A percentile compares a stretch with the other conserved stretches of the same genome.
These are phyloP conservation scores for Neofusicoccum sp. DNA, from an alignment of 2,329 filamentous ascomycete genomes.

Conservation along the genomic window DNA sequence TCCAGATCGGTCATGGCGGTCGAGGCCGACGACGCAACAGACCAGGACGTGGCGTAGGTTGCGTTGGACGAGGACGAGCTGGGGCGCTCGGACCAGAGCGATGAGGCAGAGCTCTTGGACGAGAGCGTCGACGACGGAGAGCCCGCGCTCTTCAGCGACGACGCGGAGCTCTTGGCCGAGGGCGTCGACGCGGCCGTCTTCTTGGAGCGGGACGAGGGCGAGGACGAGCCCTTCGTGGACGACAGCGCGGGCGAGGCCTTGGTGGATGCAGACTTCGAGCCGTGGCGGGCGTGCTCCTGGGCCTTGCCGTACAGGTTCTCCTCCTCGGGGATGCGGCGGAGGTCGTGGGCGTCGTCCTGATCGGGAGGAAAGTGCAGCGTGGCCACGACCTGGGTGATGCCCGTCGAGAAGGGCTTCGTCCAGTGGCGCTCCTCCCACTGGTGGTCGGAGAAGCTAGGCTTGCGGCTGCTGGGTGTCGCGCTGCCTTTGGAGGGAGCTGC, in stretches of 20 bases:
- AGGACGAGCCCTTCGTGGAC: background rate
- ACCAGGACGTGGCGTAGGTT: conserved; percentile 11
- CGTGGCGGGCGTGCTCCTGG: background rate
- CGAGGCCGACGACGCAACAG: conserved; percentile 5
- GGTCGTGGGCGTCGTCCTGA: background rate
- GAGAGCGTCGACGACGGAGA: background rate
- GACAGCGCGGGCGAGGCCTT: background rate
- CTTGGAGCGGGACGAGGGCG: background rate
- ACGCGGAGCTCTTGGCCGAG: conserved; percentile 7
- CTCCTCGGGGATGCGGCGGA: conserved; percentile 6
- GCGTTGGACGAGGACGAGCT: conserved; percentile 11
- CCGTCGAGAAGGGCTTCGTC: conserved; percentile 6
- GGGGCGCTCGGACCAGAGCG: conserved; percentile 13
- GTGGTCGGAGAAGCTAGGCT: conserved; percentile 7
- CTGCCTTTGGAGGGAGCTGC: conserved; percentile 1
- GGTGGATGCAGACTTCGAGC: too few species aligned
- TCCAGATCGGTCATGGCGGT: conserved; percentile 10
- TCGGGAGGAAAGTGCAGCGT: conserved; percentile 10
- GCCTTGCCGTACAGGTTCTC: conserved; percentile 12
- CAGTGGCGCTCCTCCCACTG: conserved; percentile 18
- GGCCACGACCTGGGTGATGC: conserved; percentile 6
- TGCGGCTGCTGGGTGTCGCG: background rate
- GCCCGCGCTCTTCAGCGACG: background rate
- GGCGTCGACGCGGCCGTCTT: background rate
- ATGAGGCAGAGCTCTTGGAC: conserved; percentile 11